phyloP scores from a whole-genome alignment of 2,329 filamentous ascomycete genomes.

The Penicillium hordei region DNA sequence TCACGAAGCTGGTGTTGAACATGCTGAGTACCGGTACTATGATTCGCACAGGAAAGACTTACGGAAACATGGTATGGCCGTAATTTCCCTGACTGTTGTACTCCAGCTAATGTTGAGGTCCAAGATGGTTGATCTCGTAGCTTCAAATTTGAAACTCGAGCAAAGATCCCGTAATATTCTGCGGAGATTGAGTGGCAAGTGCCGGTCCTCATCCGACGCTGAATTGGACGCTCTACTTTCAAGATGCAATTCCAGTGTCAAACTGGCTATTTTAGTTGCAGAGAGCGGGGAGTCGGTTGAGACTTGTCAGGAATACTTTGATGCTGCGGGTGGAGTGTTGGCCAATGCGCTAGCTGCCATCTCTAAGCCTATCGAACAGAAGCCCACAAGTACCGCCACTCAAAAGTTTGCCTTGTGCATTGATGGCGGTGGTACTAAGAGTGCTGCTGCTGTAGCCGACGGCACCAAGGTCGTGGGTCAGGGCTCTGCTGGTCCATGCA shows the following conservation, averaged over 20 bases:
- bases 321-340: slow-evolving; percentile 28
- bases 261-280: slow-evolving; percentile 34
- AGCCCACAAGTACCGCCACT: not conserved
- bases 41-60: slow-evolving; percentile 46
- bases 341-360: slow-evolving; percentile 19
- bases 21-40: slow-evolving; percentile 48
- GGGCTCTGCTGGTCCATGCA: slow-evolving; percentile 41
- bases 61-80: slow-evolving; percentile 42
- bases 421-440: slow-evolving; percentile 47
- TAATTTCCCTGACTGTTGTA: not conserved
- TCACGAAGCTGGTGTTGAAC: slow-evolving; percentile 48
- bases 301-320: slow-evolving; percentile 23
- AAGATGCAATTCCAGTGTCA: slow-evolving; percentile 34
- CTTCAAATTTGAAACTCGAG: slow-evolving; percentile 42
- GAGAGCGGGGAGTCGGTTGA: slow-evolving; percentile 26
- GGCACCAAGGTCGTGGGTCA: slow-evolving; percentile 24
- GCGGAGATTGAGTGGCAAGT: slow-evolving; percentile 25
- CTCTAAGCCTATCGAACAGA: not conserved
- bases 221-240: slow-evolving; percentile 31
- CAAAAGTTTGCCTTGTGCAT: slow-evolving; percentile 37
- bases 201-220: slow-evolving; percentile 21
- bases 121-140: slow-evolving; percentile 41
- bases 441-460: slow-evolving; percentile 40
- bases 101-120: not conserved
- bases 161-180: slow-evolving; percentile 39